Evolutionary conservation across 164 flowering plant genomes (phyloP).

Genomic region (Chloranthus sessilifolius): DNA sequence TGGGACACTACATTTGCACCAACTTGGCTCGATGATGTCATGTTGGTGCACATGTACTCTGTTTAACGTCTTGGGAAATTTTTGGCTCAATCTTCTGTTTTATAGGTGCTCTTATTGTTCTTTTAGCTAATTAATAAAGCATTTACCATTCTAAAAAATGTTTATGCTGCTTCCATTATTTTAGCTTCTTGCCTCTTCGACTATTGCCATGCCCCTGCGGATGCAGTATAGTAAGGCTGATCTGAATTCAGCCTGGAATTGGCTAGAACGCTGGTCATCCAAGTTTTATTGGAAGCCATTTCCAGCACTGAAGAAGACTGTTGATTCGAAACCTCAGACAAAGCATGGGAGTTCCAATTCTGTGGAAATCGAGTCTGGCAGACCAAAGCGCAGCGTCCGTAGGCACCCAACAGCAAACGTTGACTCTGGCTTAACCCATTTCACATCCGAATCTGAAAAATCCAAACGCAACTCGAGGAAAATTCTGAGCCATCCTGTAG

Average conservation of each 20-base stretch:
- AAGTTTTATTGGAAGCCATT: conserved; percentile 52
- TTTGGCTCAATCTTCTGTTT: no score
- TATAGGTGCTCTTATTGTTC: no score
- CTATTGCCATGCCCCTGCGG: conserved; percentile 49
- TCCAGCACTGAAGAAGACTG: conserved; percentile 29
- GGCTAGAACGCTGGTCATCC: conserved; percentile 86
- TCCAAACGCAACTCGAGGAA: conserved; percentile 49
- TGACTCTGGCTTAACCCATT: conserved; percentile 33
- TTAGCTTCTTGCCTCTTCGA: conserved; percentile 65
- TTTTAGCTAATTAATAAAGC: no score
- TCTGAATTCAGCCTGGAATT: conserved; percentile 59
- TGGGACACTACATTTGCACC: no score
- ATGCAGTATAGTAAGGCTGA: conserved; percentile 54
- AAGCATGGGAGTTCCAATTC: conserved; percentile 28
- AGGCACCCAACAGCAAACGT: conserved; percentile 35
- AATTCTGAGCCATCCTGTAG: conserved; percentile 34
- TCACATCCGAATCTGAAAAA: conserved; percentile 48
- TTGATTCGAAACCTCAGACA: conserved; percentile 29
- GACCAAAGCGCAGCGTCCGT: conserved; percentile 44
- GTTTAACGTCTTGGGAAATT: no score
- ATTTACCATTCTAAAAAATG: no score
- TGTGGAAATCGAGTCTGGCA: conserved; percentile 30
- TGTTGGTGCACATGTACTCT: no score
- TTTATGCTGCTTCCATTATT: conserved; percentile 17
- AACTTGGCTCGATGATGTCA: no score